A percentile compares a stretch with the other conserved stretches of the same genome.
These are phyloP conservation scores for Geotrichum citri-aurantii DNA, from an alignment of 1,139 yeast genomes.

Conservation along the genomic window DNA sequence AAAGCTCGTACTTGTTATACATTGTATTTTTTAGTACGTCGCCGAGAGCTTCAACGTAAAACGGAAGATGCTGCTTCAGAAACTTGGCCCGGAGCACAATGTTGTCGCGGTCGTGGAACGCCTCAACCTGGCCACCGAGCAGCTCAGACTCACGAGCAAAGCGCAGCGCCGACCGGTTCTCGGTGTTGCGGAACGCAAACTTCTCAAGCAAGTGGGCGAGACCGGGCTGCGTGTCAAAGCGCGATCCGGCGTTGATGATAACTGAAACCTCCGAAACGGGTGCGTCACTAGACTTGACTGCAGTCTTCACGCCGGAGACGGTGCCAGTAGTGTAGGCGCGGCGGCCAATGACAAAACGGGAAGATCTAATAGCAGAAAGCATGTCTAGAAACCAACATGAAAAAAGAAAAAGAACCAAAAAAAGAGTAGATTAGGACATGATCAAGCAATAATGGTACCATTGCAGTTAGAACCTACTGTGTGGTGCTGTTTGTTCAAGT, in stretches of 20 bases:
- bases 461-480: not conserved
- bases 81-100: constrained; percentile 74
- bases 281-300: constrained; percentile 43
- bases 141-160: constrained; percentile 92
- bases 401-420: not conserved
- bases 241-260: constrained; percentile 82
- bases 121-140: constrained; percentile 73
- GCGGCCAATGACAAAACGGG: constrained; percentile 19
- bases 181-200: constrained; percentile 77
- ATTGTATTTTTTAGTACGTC: constrained; percentile 67
- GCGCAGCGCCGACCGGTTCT: constrained; percentile 80
- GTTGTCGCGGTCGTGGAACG: constrained; percentile 75
- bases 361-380: constrained; percentile 14
- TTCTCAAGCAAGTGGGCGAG: constrained; percentile 78
- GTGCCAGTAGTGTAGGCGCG: constrained; percentile 31
- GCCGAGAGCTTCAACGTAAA: constrained; percentile 80
- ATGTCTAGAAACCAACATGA: not conserved
- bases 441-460: not conserved
- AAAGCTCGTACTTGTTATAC: constrained; percentile 68
- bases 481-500: not conserved
- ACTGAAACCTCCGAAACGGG: constrained; percentile 71
- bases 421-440: not conserved
- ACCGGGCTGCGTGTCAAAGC: constrained; percentile 68
- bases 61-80: constrained; percentile 83
- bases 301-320: constrained; percentile 39